Conservation (phyloP, 345 rosid genomes). For the Aethionema arabicum region DNA sequence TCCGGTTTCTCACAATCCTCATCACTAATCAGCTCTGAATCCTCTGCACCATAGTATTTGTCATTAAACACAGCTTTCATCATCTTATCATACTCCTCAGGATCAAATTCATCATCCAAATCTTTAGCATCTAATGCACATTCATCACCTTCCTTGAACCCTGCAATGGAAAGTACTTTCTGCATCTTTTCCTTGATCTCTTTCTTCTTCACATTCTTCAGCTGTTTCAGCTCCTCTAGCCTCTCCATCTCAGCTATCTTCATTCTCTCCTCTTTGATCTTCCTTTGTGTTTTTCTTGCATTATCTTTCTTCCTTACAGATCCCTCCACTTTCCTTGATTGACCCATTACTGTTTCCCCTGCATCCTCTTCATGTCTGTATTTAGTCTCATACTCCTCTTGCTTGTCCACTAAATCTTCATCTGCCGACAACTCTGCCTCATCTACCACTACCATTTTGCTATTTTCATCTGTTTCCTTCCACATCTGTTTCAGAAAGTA, state of each 20-base stretch:
- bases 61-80: constrained; percentile 72
- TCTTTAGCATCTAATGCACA: constrained; percentile 39
- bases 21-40: constrained; percentile 48
- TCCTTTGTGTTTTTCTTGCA: constrained; percentile 69
- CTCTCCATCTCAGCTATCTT: constrained; percentile 65
- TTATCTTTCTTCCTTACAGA: constrained; percentile 80
- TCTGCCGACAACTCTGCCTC: constrained; percentile 51
- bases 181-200: constrained; percentile 76
- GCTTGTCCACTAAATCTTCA: constrained; percentile 54
- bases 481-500: constrained; percentile 72
- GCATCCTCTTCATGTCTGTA: constrained; percentile 68
- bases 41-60: constrained; percentile 63
- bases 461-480: constrained; percentile 52
- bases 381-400: constrained; percentile 60
- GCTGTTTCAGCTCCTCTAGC: constrained; percentile 75
- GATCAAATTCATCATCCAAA: constrained; percentile 79
- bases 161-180: constrained; percentile 68
- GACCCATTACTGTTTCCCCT: constrained; percentile 69
- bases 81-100: constrained; percentile 70
- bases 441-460: constrained; percentile 26
- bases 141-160: constrained; percentile 53
- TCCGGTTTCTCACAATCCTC: constrained; percentile 59
- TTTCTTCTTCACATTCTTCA: constrained; percentile 87
- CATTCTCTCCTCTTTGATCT: constrained; percentile 69
- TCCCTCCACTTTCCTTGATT: constrained; percentile 70